Base-by-base conservation (phyloP, 108 stramenopile species). In the Craspedostauros australis region DNA sequence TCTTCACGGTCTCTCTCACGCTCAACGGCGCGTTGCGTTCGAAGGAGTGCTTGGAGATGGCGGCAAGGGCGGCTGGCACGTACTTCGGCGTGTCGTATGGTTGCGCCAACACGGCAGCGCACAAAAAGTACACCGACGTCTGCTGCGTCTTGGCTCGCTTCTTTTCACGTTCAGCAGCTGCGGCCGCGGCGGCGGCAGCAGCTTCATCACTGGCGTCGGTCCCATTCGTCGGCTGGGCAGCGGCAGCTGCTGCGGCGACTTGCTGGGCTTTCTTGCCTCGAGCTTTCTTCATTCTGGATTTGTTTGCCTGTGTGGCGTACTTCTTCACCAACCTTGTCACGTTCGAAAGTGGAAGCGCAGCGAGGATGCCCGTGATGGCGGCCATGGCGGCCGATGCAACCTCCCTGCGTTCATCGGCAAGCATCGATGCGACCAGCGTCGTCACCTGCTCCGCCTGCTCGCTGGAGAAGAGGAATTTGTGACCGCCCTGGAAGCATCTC, bases 11-110 rank as follows among this genome's bases (percentile, higher is more conserved):
- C 42, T 94, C 88, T n/a, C 93, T 71, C n/a, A 94, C 84, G 18
- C 72, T 54, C 32, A 91, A 50, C 12, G 88, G 80, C 11, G 88
- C 93, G 49, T 75, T 72, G 23, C 75, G 67, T 52, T 94, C 88
- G 54, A 84, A 94, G 0, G 86, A 88, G 52, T 94, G 93, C 41
- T 84, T 86, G 12, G 93, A 90, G 39, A 94, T 66, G n/a, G 87
- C 86, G 9, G 80, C 82, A 8, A 94, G 54, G 5, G 88, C 88
- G 49, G 64, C 67, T 14, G 93, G 93, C 19, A 90, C 73, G 45
- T 79, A 94, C 4, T 68, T 53, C 11, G 88, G 88, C 7, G 86
- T 85, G 39, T 90, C 88, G 60, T 94, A 94, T 1, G 93, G 93
- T 24, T 79, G 62, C 11, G 84, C 68, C 61, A 87, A 48, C 18